Percentiles rank a stretch among this genome's conserved stretches.
Conservation (phyloP, 2,329 filamentous ascomycete genomes). For the Tolypocladium endophyticum region DNA sequence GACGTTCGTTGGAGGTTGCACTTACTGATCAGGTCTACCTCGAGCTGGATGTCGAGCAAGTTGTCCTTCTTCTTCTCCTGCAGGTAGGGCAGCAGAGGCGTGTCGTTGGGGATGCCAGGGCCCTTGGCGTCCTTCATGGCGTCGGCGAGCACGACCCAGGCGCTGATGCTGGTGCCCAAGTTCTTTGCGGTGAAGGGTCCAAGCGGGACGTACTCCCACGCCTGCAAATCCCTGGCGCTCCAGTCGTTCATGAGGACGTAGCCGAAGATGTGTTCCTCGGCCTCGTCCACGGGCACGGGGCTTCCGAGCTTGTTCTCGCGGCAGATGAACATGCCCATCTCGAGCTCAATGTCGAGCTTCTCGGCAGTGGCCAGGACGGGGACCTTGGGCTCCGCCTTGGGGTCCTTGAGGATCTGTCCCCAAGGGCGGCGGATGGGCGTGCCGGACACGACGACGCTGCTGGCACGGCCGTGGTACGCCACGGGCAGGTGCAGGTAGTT, state of each 20-base stretch:
- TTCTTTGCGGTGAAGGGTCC: slow-evolving; percentile 55
- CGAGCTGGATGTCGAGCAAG: slow-evolving; percentile 24
- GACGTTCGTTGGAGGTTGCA: not conserved
- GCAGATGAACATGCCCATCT: slow-evolving; percentile 66
- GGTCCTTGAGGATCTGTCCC: slow-evolving; percentile 54
- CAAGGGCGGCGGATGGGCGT: slow-evolving; percentile 62
- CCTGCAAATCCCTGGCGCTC: slow-evolving; percentile 52
- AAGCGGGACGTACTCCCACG: slow-evolving; percentile 49
- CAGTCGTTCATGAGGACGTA: slow-evolving; percentile 56
- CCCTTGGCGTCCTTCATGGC: slow-evolving; percentile 31
- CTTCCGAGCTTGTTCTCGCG: slow-evolving; percentile 55
- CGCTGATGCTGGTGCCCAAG: slow-evolving; percentile 47
- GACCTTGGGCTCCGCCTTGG: slow-evolving; percentile 40
- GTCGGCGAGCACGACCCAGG: slow-evolving; percentile 53
- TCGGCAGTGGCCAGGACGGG: slow-evolving; percentile 48
- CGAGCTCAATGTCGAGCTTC: slow-evolving; percentile 65
- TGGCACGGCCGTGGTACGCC: slow-evolving; percentile 71
- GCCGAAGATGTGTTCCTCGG: slow-evolving; percentile 63
- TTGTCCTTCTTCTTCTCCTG: slow-evolving; percentile 38
- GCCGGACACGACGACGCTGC: slow-evolving; percentile 63
- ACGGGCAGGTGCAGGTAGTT: slow-evolving; percentile 77
- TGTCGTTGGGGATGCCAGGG: slow-evolving; percentile 20
- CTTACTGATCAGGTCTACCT: slow-evolving; percentile 29
- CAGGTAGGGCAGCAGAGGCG: slow-evolving; percentile 31
- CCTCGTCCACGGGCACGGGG: slow-evolving; percentile 54